These are phyloP conservation scores for Penicillium decumbens DNA, from an alignment of 2,329 filamentous ascomycete species.

Conservation along the genomic window DNA sequence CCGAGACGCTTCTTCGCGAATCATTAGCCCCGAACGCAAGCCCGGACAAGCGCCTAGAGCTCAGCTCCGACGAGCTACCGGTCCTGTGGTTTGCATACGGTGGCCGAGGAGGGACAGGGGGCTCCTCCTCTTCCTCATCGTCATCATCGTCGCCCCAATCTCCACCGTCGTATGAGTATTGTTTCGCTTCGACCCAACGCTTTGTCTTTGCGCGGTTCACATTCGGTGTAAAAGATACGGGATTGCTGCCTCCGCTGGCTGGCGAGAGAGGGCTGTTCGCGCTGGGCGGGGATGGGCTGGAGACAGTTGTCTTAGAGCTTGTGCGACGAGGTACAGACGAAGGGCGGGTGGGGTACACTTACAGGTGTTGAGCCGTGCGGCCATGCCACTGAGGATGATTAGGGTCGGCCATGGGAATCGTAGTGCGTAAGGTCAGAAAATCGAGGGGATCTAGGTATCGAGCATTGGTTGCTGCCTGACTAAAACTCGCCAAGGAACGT, in stretches of 20 bases:
- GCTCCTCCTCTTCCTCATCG: constrained; percentile 59
- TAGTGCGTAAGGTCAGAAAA: constrained; percentile 3
- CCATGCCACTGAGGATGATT: constrained; percentile 23
- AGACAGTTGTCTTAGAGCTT: constrained; percentile 10
- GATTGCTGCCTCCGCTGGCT: constrained; percentile 32
- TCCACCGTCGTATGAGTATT: constrained; percentile 82
- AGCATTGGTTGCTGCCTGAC: constrained; percentile 17
- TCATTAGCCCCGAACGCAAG: constrained; percentile 11
- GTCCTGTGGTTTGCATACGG: constrained; percentile 27
- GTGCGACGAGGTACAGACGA: constrained; percentile 2
- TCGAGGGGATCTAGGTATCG: constrained; percentile 3
- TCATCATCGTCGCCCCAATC: constrained; percentile 75
- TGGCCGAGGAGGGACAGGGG: constrained; percentile 29
- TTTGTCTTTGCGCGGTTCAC: constrained; percentile 84
- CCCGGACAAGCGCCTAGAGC: constrained; percentile 18
- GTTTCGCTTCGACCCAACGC: constrained; percentile 91
- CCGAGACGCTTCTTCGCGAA: constrained; percentile 14
- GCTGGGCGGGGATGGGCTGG: constrained; percentile 18
- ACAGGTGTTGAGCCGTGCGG: constrained; percentile 24
- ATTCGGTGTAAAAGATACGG: constrained; percentile 70
- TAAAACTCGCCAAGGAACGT: not conserved
- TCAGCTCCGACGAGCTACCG: constrained; percentile 22
- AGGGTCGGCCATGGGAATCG: constrained; percentile 26
- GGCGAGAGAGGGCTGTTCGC: constrained; percentile 28
- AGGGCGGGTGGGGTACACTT: constrained; percentile 9